phyloP scores from a whole-genome alignment of 345 rosid genomes.

The Eucalyptus regnans region DNA sequence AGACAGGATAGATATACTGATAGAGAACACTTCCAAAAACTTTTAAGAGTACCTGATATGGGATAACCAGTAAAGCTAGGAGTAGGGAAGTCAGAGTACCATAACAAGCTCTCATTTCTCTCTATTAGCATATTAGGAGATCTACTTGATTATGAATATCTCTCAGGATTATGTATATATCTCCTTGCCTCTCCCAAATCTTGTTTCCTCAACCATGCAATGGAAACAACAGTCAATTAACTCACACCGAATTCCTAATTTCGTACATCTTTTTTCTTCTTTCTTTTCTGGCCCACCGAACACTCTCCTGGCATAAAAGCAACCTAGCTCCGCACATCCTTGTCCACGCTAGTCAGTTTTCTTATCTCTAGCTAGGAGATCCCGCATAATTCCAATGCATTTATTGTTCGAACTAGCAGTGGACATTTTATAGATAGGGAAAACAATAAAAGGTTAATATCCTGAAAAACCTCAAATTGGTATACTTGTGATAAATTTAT shows the following conservation, averaged over 20 bases:
- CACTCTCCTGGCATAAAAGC: background rate
- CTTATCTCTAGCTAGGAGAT: background rate
- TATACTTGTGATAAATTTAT: fast-evolving
- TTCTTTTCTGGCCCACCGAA: background rate
- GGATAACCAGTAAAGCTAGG: too few species aligned
- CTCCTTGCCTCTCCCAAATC: background rate
- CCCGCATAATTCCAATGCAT: background rate
- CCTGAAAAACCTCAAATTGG: fast-evolving
- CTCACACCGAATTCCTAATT: background rate
- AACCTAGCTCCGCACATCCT: background rate
- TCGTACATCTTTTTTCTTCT: too few species aligned
- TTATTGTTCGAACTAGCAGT: background rate
- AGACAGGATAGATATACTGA: too few species aligned
- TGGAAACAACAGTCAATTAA: background rate
- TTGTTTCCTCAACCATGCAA: background rate
- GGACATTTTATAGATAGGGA: fast-evolving
- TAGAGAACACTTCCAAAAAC: too few species aligned
- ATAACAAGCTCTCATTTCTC: too few species aligned
- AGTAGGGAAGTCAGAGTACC: too few species aligned
- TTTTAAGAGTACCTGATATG: too few species aligned
- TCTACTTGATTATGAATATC: too few species aligned
- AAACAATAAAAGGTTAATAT: too few species aligned
- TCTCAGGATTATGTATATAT: too few species aligned
- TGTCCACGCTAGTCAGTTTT: background rate
- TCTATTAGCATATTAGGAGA: too few species aligned